A percentile compares a stretch with the other conserved stretches of the same genome.
Conservation (phyloP, 805 yeast genomes). For the Vanderwaltozyma yarrowii region DNA sequence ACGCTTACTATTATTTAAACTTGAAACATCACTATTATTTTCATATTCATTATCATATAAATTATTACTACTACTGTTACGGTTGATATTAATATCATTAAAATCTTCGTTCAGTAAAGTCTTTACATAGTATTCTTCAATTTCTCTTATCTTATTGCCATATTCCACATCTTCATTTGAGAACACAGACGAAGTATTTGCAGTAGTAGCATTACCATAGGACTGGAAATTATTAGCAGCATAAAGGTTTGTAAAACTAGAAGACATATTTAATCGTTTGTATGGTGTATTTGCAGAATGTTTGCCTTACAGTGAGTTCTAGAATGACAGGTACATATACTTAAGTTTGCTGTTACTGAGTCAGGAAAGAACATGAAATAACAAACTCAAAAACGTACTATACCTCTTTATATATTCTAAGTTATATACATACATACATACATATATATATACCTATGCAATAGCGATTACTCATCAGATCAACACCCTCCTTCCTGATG, state of each 20-base stretch:
- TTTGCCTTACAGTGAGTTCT: too few species aligned
- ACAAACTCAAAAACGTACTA: too few species aligned
- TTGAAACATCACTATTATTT: neutral
- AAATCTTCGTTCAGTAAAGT: slow-evolving; percentile 21
- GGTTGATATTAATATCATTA: slow-evolving; percentile 1
- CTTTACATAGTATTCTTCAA: slow-evolving; percentile 27
- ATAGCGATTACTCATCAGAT: too few species aligned
- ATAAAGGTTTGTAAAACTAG: slow-evolving; percentile 2
- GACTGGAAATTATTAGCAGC: neutral
- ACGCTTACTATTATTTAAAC: neutral
- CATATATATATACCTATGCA: too few species aligned
- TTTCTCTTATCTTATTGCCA: slow-evolving; percentile 19
- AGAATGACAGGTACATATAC: too few species aligned
- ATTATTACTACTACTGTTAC: slow-evolving; percentile 1
- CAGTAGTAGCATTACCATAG: neutral
- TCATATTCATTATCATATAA: slow-evolving; percentile 1
- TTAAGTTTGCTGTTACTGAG: too few species aligned
- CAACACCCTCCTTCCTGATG: too few species aligned
- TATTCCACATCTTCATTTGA: slow-evolving; percentile 18
- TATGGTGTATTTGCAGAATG: too few species aligned
- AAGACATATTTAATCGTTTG: too few species aligned
- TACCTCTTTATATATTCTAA: too few species aligned
- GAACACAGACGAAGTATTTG: slow-evolving; percentile 16
- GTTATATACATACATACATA: too few species aligned
- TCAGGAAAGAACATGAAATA: too few species aligned